These are phyloP conservation scores for Lactarius hengduanensis DNA, from an alignment of 768 basidiomycete species.

Conservation along the genomic window DNA sequence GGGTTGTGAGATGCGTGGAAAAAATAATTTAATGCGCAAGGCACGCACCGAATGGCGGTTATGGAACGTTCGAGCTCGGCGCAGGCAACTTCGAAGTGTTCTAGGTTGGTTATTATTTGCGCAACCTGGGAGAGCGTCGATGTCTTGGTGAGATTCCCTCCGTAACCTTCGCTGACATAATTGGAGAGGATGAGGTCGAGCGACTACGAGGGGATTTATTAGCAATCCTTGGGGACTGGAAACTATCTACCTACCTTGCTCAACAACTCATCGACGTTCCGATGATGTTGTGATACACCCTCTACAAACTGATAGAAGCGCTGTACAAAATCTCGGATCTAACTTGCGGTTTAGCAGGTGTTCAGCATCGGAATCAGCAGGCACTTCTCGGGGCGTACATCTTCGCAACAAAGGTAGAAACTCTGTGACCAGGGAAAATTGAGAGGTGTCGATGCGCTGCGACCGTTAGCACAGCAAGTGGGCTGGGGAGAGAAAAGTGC, in stretches of 20 bases:
- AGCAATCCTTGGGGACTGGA: not conserved
- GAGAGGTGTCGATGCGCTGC: constrained; percentile 62
- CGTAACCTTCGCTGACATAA: constrained; percentile 74
- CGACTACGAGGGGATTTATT: constrained; percentile 49
- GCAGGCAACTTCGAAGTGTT: constrained; percentile 87
- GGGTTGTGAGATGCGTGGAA: not conserved
- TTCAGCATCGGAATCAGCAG: constrained; percentile 10
- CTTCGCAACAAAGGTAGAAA: constrained; percentile 92
- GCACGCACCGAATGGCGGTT: constrained; percentile 69
- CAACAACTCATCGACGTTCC: constrained; percentile 87
- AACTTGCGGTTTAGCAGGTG: constrained; percentile 13
- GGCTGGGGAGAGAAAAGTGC: not conserved
- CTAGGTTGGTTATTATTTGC: constrained; percentile 89
- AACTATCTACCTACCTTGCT: constrained; percentile 60
- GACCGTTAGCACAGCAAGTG: not conserved
- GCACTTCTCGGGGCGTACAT: constrained; percentile 46
- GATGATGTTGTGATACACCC: constrained; percentile 87
- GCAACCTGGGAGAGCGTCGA: constrained; percentile 87
- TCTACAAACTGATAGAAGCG: constrained; percentile 97
- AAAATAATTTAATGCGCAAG: not conserved
- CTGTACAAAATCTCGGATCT: constrained; percentile 88
- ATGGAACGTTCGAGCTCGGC: constrained; percentile 81
- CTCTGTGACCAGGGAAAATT: constrained; percentile 92
- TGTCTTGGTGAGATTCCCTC: constrained; percentile 67
- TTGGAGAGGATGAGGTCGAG: constrained; percentile 78